Conservation (phyloP, 1,284 basidiomycete species). For the Macrocystidia cucumis region DNA sequence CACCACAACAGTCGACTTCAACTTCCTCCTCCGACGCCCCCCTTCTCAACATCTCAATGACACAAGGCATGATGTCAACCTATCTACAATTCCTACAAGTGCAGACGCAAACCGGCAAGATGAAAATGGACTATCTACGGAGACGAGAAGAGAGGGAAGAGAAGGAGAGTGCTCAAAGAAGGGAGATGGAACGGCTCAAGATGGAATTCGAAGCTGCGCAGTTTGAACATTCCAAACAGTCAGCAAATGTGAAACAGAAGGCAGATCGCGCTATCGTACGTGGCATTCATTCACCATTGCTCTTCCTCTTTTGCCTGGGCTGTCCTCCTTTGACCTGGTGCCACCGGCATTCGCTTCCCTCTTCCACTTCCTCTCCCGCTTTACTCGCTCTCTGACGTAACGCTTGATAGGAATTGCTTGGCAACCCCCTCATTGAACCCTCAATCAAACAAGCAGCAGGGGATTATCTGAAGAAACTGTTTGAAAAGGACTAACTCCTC, state of each 20-base stretch:
- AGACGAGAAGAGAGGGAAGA: constrained; percentile 58
- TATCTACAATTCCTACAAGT: constrained; percentile 51
- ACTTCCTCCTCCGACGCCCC: constrained; percentile 25
- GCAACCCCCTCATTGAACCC: constrained; percentile 44
- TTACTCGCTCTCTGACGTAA: no score
- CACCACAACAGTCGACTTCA: no score
- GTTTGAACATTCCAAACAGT: constrained; percentile 42
- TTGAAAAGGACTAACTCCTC: constrained; percentile 17
- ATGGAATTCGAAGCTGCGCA: constrained; percentile 42
- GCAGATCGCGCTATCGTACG: constrained; percentile 52
- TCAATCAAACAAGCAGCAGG: constrained; percentile 56
- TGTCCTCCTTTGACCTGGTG: no score
- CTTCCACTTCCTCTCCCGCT: no score
- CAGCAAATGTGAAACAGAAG: constrained; percentile 46
- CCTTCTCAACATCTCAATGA: constrained; percentile 41
- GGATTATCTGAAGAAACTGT: constrained; percentile 63
- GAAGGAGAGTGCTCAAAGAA: constrained; percentile 38
- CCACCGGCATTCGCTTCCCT: no score
- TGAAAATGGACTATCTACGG: constrained; percentile 57
- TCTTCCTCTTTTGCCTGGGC: neutral
- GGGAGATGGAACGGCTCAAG: constrained; percentile 37
- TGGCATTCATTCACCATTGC: constrained; percentile 6
- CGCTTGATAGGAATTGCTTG: constrained; percentile 35
- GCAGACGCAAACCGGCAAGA: constrained; percentile 48
- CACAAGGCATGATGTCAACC: constrained; percentile 46